Percentiles rank a stretch among this genome's conserved stretches.
Conservation (phyloP, 2,329 filamentous ascomycete genomes). For the Botrytis elliptica region DNA sequence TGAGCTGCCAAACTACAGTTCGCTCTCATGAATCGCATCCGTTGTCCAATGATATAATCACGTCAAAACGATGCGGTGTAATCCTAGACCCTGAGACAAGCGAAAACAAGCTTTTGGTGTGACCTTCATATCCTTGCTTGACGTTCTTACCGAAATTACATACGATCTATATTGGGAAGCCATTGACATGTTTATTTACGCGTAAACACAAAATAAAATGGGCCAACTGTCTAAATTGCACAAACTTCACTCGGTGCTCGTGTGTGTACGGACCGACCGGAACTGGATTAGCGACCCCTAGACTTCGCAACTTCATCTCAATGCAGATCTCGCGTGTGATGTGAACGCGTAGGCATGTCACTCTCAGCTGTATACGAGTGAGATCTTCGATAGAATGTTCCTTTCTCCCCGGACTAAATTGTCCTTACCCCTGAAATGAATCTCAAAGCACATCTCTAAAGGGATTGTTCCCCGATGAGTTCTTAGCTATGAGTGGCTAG, state of each 20-base stretch:
- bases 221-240: not conserved
- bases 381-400: constrained; percentile 1
- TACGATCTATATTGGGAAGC: not conserved
- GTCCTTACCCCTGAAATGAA: not conserved
- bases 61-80: too few species aligned
- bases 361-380: not conserved
- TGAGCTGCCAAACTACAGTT: not conserved
- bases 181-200: not conserved
- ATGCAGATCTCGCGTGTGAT: not conserved
- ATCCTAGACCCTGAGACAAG: not conserved
- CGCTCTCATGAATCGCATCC: not conserved
- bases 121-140: not conserved
- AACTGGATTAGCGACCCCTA: not conserved
- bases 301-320: not conserved
- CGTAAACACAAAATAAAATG: not conserved
- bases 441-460: not conserved
- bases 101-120: not conserved
- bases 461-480: not conserved
- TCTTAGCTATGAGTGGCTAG: constrained; percentile 10
- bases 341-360: not conserved
- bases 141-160: not conserved
- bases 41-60: not conserved
- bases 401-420: not conserved
- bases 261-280: not conserved
- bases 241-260: not conserved